These are phyloP conservation scores for Chrysoporthe puriensis DNA, from an alignment of 2,329 filamentous ascomycete genomes.

Conservation along the genomic window DNA sequence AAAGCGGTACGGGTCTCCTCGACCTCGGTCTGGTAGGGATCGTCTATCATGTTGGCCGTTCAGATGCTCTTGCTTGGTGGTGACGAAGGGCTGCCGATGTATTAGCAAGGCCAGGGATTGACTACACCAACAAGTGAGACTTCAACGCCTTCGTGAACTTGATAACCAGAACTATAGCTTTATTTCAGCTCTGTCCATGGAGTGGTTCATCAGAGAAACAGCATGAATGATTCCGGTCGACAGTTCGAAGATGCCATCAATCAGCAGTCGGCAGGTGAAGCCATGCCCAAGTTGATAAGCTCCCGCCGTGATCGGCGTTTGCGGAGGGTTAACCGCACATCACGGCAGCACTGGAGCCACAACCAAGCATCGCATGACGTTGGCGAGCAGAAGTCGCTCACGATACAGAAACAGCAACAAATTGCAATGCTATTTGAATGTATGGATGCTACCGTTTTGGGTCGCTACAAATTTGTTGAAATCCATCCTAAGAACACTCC, in stretches of 20 bases:
- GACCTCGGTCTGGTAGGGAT: conserved; percentile 11
- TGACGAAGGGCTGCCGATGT: background rate
- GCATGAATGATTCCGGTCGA: background rate
- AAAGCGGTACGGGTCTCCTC: conserved; percentile 47
- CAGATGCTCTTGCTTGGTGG: background rate
- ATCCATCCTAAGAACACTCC: no score
- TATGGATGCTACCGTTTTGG: no score
- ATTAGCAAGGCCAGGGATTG: background rate
- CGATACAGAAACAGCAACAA: no score
- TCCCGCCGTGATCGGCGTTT: conserved; percentile 3
- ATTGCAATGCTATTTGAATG: no score
- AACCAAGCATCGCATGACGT: no score
- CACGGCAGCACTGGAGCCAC: background rate
- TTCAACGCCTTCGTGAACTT: no score
- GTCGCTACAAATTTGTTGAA: no score
- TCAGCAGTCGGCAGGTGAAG: conserved; percentile 7
- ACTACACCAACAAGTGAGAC: background rate
- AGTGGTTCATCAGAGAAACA: background rate
- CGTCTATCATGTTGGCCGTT: conserved; percentile 6
- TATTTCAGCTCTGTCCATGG: no score
- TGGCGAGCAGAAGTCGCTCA: no score
- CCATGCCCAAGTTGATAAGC: conserved; percentile 2
- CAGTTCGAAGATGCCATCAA: conserved; percentile 10
- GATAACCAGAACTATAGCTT: background rate
- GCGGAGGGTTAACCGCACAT: background rate